These are phyloP conservation scores for Dicorynia guianensis DNA, from an alignment of 306 rosid genomes.

Conservation along the genomic window DNA sequence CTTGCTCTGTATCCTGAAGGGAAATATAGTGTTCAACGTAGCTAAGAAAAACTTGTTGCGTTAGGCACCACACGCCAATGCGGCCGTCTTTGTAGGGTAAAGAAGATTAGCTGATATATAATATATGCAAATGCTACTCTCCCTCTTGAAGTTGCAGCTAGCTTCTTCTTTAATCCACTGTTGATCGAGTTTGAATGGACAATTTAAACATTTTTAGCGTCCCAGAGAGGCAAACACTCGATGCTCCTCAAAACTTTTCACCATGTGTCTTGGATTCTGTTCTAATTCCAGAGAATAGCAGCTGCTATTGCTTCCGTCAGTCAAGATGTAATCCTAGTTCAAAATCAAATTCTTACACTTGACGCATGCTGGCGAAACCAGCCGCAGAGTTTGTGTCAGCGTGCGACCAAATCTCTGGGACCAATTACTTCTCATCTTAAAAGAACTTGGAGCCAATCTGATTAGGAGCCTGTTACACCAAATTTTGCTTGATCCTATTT, in stretches of 20 bases:
- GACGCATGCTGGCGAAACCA: constrained; percentile 24
- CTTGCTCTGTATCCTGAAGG: no score
- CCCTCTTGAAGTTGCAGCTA: no score
- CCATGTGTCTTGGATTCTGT: no score
- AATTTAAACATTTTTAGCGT: not conserved
- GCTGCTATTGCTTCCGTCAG: no score
- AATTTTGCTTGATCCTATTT: not conserved
- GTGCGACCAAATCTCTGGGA: not conserved
- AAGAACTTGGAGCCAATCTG: constrained; percentile 28
- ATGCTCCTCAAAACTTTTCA: constrained; percentile 1
- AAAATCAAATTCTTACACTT: not conserved
- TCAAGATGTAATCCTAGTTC: no score
- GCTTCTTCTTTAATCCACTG: not conserved
- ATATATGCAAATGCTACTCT: no score
- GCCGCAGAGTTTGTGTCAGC: constrained; percentile 1
- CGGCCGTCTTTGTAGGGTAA: no score
- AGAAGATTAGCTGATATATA: no score
- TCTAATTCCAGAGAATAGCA: no score
- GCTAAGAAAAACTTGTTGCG: no score
- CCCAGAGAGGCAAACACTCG: not conserved
- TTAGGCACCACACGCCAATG: no score
- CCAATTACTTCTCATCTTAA: not conserved
- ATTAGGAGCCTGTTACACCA: not conserved
- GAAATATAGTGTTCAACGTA: no score
- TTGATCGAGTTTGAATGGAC: constrained; percentile 7